These are phyloP conservation scores for Sapria himalayana DNA, from an alignment of 345 rosid genomes.

Conservation along the genomic window DNA sequence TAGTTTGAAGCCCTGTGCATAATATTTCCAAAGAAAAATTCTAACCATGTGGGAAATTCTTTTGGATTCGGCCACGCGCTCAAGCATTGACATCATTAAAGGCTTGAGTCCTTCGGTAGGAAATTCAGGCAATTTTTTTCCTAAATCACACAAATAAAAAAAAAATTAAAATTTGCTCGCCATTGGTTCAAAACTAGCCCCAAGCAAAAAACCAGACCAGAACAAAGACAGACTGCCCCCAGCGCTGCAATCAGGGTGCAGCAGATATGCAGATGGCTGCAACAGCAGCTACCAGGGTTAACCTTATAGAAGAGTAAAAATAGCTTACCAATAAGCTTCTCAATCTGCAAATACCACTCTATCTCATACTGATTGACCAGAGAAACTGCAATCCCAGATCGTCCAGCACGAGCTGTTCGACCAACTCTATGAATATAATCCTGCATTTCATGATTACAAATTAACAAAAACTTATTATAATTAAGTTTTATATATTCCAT, in stretches of 20 bases:
- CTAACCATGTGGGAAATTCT: slow-evolving; percentile 39
- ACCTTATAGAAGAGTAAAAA: too few species aligned
- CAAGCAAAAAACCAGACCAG: not conserved
- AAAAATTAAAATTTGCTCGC: not conserved
- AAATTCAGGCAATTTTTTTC: slow-evolving; percentile 48
- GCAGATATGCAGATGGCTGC: too few species aligned
- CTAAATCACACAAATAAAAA: slow-evolving; percentile 23
- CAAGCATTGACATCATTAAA: slow-evolving; percentile 36
- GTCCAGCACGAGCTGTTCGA: slow-evolving; percentile 93
- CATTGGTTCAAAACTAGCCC: not conserved
- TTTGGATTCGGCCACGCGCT: slow-evolving; percentile 51
- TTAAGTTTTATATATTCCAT: too few species aligned
- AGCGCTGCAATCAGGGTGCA: too few species aligned
- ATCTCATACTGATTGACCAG: slow-evolving; percentile 78
- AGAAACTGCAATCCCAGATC: slow-evolving; percentile 82
- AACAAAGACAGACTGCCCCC: too few species aligned
- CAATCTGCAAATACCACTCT: slow-evolving; percentile 83
- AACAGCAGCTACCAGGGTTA: too few species aligned
- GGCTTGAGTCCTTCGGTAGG: slow-evolving; percentile 70
- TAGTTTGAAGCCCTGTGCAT: too few species aligned
- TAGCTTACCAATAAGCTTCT: slow-evolving; percentile 63
- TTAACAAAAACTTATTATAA: not conserved
- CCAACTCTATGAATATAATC: slow-evolving; percentile 85
- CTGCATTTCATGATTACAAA: slow-evolving; percentile 18
- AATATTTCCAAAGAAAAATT: not conserved